Base-by-base conservation (phyloP, 805 yeast genomes). In the Monosporozyma aerobia region DNA sequence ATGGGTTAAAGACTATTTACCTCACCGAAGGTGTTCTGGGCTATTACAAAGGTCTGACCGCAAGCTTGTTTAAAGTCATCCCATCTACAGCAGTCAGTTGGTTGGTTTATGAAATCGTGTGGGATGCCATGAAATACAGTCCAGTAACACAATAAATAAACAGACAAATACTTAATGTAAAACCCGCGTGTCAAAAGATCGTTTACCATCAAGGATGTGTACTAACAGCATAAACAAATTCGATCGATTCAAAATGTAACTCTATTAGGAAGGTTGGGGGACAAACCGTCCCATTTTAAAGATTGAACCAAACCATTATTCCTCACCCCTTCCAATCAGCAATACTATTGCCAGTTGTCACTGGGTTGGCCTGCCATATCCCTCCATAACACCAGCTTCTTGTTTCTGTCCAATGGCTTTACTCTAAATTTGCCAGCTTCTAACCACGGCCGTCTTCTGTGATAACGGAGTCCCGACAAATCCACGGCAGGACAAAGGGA, bases 11-110 rank as follows among this genome's bases (percentile, higher is more conserved):
- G 3, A 77, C 85, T 5, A 88, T 92, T 39, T 82, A 85, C 54
- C 75, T 70, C 56, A 70, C 75, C 22, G 98, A 92, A 67, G 92
- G 94, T 0, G n/a, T 78, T 6, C 55, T 61, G 7, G 96, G 90
- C 0, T 85, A 90, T 56, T 94, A 94, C 65, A 83, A 86, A 59
- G 99, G 99, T 0, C 67, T 94, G n/a, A 70, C 81, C 1, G 86
- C 96, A 1, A 90, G 89, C 57, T 63, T 92, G 16, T 55, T 86
- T 1, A 73, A 98, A 48, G 96, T 90, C 0, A 76, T 94, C 3
- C 99, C 99, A 0, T 90, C 97, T 1, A 90, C 97, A 3, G 98
- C 98, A 3, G 89, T 90, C 16, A 88, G 92, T 55, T 92, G 97
- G 96, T 74, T 90, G 59, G 81, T 87, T 56, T 84, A 81, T 67